A percentile compares a stretch with the other conserved stretches of the same genome.
These are phyloP conservation scores for Neophaeococcomyces mojaviensis DNA, from an alignment of 2,329 filamentous ascomycete genomes.

Conservation along the genomic window DNA sequence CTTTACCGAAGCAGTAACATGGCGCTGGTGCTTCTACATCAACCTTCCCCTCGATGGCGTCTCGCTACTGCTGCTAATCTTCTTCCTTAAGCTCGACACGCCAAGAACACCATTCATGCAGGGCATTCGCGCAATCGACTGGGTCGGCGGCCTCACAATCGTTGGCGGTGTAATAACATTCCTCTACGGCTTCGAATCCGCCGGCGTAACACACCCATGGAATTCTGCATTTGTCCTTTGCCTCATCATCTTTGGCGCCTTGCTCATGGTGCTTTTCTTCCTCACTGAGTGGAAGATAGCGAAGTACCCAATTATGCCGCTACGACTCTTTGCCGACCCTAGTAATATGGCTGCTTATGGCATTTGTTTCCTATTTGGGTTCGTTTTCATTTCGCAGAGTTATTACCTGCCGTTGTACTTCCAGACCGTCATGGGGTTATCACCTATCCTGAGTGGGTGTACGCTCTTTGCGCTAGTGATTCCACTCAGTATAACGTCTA, in stretches of 20 bases:
- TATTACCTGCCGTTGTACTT: constrained; percentile 85
- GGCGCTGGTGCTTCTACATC: constrained; percentile 46
- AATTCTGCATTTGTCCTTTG: constrained; percentile 43
- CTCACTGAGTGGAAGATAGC: constrained; percentile 55
- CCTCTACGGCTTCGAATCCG: constrained; percentile 62
- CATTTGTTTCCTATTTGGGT: constrained; percentile 65
- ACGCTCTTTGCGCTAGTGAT: constrained; percentile 66
- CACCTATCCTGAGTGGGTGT: constrained; percentile 64
- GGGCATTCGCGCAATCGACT: constrained; percentile 56
- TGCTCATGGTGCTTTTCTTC: constrained; percentile 43
- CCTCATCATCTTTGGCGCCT: constrained; percentile 40
- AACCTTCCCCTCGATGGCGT: constrained; percentile 56
- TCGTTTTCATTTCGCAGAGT: constrained; percentile 67
- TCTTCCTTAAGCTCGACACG: constrained; percentile 56
- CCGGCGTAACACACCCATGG: constrained; percentile 52
- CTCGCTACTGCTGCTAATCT: constrained; percentile 50
- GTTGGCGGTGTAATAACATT: constrained; percentile 62
- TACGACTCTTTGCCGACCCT: constrained; percentile 32
- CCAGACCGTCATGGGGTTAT: constrained; percentile 63
- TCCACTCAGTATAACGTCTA: constrained; percentile 57
- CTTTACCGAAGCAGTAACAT: constrained; percentile 33
- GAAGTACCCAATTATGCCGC: constrained; percentile 56
- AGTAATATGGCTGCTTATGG: constrained; percentile 50
- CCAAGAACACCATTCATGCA: constrained; percentile 51
- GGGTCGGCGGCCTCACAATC: constrained; percentile 55